phyloP scores from a whole-genome alignment of 768 basidiomycete genomes.

The Pulveroboletus sp. region DNA sequence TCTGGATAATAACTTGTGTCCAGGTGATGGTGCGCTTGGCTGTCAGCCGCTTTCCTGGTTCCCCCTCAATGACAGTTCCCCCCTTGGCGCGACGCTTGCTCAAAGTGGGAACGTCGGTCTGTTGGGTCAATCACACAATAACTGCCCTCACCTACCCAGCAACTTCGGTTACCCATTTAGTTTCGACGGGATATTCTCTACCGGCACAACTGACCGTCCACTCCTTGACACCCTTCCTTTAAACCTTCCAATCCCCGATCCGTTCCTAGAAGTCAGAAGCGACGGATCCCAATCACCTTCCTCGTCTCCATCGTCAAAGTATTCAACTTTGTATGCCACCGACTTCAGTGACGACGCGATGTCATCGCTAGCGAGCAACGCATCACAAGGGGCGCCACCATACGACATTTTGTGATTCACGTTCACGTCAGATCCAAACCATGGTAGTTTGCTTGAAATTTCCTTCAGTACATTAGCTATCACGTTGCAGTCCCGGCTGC shows the following conservation, averaged over 20 bases:
- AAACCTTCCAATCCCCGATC: slow-evolving; percentile 8
- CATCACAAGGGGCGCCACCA: slow-evolving; percentile 11
- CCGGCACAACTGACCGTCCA: slow-evolving; percentile 6
- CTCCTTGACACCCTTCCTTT: slow-evolving; percentile 7
- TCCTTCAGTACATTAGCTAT: slow-evolving; percentile 5
- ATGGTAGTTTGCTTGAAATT: too few species aligned
- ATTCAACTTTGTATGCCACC: slow-evolving; percentile 14
- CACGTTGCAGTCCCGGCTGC: neutral
- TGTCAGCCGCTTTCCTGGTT: slow-evolving; percentile 4
- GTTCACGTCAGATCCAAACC: slow-evolving; percentile 6
- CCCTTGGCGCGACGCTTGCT: slow-evolving; percentile 3
- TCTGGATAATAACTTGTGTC: slow-evolving; percentile 4
- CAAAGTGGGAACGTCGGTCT: neutral
- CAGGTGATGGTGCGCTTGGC: slow-evolving; percentile 1
- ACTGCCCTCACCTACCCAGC: slow-evolving; percentile 1
- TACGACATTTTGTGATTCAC: slow-evolving; percentile 18
- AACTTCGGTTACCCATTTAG: slow-evolving; percentile 1
- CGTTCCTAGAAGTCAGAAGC: slow-evolving; percentile 15
- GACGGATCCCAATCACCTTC: slow-evolving; percentile 17
- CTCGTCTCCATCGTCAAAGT: slow-evolving; percentile 25
- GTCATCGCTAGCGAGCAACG: slow-evolving; percentile 6
- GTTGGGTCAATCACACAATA: neutral
- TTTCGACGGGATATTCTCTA: slow-evolving; percentile 4
- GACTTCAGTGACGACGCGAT: slow-evolving; percentile 7
- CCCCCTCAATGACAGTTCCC: neutral